Conservation (phyloP, 305 asterid genomes). For the Solanum hybrid region DNA sequence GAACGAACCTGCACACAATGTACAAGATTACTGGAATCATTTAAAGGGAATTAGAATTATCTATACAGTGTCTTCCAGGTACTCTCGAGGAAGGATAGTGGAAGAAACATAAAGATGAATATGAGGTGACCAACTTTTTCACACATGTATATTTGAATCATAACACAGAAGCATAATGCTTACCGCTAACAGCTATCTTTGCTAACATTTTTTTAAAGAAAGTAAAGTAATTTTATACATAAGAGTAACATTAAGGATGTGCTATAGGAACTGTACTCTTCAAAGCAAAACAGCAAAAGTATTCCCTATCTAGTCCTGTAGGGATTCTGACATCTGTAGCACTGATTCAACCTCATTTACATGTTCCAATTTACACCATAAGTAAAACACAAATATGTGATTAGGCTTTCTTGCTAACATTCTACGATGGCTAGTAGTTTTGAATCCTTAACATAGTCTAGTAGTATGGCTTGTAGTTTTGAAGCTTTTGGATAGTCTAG, state of each 20-base stretch:
- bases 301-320: not conserved
- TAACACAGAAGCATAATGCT: not conserved
- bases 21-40: not conserved
- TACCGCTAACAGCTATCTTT: not conserved
- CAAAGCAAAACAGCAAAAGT: not conserved
- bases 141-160: not conserved
- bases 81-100: not conserved
- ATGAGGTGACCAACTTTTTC: not conserved
- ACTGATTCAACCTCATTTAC: not conserved
- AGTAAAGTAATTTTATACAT: not conserved
- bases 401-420: not conserved
- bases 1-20: slow-evolving; percentile 57
- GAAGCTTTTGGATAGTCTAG: not conserved
- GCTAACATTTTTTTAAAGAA: not conserved
- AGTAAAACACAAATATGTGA: not conserved
- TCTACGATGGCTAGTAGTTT: not conserved
- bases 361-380: not conserved
- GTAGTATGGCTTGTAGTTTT: not conserved
- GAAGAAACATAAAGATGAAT: not conserved
- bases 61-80: not conserved
- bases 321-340: not conserved
- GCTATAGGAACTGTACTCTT: not conserved
- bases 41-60: not conserved
- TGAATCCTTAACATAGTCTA: not conserved
- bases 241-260: not conserved